A percentile compares a stretch with the other conserved stretches of the same genome.
phyloP scores from a whole-genome alignment of 75 land plant species.

The Pseudotsuga menziesii region DNA sequence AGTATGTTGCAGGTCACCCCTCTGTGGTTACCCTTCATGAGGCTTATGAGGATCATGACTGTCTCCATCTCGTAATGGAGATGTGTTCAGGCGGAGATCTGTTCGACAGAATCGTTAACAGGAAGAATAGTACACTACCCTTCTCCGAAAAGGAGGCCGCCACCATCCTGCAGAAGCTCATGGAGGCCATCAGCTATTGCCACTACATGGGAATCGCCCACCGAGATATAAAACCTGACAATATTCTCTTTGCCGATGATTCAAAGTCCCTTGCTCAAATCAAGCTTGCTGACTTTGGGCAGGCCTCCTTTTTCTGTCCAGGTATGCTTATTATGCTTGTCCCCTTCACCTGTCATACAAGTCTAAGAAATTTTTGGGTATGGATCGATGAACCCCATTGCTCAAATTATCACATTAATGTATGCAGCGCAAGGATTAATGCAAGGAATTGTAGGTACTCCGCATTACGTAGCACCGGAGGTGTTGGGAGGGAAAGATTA shows the following conservation, averaged over 20 bases:
- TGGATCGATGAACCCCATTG: too few species aligned
- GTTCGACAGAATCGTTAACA: constrained; percentile 26
- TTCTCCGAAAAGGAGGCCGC: constrained; percentile 39
- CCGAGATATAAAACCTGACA: constrained; percentile 66
- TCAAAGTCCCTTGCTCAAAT: constrained; percentile 2
- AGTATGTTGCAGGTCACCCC: constrained; percentile 11
- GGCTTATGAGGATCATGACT: constrained; percentile 28
- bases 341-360: too few species aligned
- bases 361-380: too few species aligned
- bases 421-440: constrained; percentile 8
- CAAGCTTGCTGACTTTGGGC: constrained; percentile 53
- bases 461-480: constrained; percentile 76
- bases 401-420: too few species aligned
- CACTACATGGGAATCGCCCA: constrained; percentile 52
- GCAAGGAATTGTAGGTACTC: constrained; percentile 58
- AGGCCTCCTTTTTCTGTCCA: constrained; percentile 37
- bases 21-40: constrained; percentile 27
- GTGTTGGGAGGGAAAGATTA: constrained; percentile 49
- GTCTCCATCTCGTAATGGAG: constrained; percentile 18
- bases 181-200: constrained; percentile 34
- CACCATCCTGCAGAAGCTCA: constrained; percentile 18
- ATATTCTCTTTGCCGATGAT: constrained; percentile 30
- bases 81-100: constrained; percentile 24
- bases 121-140: not conserved
- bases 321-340: not conserved